Evolutionary conservation across 495 filamentous ascomycete genomes (phyloP), one percentile per base, ranked within the genome.

Genomic region (Aspergillus sparsus): DNA sequence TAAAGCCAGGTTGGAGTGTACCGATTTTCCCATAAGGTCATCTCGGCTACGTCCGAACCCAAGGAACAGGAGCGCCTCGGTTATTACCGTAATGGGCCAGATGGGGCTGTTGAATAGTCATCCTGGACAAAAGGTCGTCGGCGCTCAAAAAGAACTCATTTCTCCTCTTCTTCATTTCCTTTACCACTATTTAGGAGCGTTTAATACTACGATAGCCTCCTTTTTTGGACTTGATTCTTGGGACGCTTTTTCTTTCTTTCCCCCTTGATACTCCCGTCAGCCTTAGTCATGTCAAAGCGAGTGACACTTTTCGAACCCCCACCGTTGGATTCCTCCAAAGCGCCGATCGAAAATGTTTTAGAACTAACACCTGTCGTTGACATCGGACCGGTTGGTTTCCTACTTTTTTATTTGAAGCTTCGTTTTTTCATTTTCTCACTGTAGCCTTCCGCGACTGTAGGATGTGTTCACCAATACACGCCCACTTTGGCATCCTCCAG

Each of bases 391-490:
- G 89, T 91, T 80, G 64, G 83, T 73, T 27, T 27, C 27, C 37
- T 11, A 27, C 49, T 18, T 9, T 41, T 21, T 50, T 34, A 31
- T 32, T 34, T 31, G 6, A 3, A 47, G 46, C 52, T 32, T n/a
- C 21, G 3, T 13, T 34, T 41, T 46, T 42, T 9, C 41, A 50
- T 33, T 56, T 37, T 32, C 36, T 53, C 6, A n/a, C 49, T 35
- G 4, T 50, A 27, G 33, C 47, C 49, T 58, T 44, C 53, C 36
- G 7, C 37, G 11, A 27, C 2, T 33, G 37, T 64, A 91, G 87
- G 88, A 93, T 67, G 84, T 97, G 58, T 98, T 92, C 79, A 97
- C 94, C 34, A 98, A 98, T 68, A 89, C 91, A 7, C 86, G 91
- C 33, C 87, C 89, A 27, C 81, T 93, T 56, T 97, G 92, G 91